Base-by-base conservation (phyloP, 768 basidiomycete genomes). In the Cytidiella melzeri region DNA sequence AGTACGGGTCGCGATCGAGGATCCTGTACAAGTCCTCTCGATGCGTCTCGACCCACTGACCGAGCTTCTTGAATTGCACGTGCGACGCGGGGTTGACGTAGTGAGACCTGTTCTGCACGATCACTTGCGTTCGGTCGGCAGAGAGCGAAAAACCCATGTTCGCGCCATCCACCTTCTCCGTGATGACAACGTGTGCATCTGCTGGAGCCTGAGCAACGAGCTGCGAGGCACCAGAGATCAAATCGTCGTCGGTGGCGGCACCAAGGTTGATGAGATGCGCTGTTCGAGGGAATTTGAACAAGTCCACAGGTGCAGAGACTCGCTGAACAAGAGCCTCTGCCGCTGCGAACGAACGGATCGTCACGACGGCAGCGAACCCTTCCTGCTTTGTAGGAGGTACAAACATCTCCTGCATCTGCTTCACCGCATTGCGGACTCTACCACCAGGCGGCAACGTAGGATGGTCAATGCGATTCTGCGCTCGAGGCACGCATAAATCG, bases 131-230 rank as follows among this genome's bases (percentile, higher is more conserved):
- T 21, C 73, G 61, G 53, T 75, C 73, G 4, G 69, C 56, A 1
- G 75, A 76, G 20, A 82, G 69, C 18, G 78, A 79, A 61, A 83
- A 76, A 5, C 79, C 82, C 75, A 83, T 76, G 60, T 84, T 83
- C 36, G 81, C 79, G 3, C 82, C 82, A 62, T 83, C 81, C 43
- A 83, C 69, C 57, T 84, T 83, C 57, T 84, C 82, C 3, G 79
- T 80, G 59, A 82, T 72, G 30, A 79, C 65, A 43, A 76, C 69
- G 47, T 67, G 61, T 4, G 21, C 13, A 34, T 34, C 30, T 34
- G 15, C 15, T 34, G 30, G 15, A 15, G 15, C 7, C 30, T 34
- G 7, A 15, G 7, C 30, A 7, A 34, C 30, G n/a, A n/a, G n/a
- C 30, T 34, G 30, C 9, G 15, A 15, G 30, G 9, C 30, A 15